A percentile compares a stretch with the other conserved stretches of the same genome.
These are phyloP conservation scores for Trichoderma sp. DNA, from an alignment of 2,329 filamentous ascomycete species.

Conservation along the genomic window DNA sequence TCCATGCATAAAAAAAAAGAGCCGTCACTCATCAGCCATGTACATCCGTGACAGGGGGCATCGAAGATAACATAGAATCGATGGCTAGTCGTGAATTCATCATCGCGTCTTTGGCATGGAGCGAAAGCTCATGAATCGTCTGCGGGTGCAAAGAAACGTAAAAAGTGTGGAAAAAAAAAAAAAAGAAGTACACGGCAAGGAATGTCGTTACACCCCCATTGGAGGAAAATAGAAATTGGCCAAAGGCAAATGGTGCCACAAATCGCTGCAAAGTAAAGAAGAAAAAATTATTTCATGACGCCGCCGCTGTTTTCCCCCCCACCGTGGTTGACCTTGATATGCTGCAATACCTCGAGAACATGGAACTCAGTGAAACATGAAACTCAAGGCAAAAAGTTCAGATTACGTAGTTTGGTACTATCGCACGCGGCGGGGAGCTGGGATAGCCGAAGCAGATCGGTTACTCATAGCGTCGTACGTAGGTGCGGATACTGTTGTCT, in stretches of 20 bases:
- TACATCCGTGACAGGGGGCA: slow-evolving; percentile 41
- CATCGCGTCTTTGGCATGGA: slow-evolving; percentile 37
- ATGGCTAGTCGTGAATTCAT: slow-evolving; percentile 42
- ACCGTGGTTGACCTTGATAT: slow-evolving; percentile 20
- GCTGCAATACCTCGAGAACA: slow-evolving; percentile 24
- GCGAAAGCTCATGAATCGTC: slow-evolving; percentile 34
- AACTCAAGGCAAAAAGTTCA: slow-evolving; percentile 23
- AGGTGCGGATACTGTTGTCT: slow-evolving; percentile 55
- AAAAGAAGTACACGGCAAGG: slow-evolving; percentile 26
- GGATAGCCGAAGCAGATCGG: slow-evolving; percentile 50
- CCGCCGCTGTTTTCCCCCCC: slow-evolving; percentile 19
- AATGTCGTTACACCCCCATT: slow-evolving; percentile 26
- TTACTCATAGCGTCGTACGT: slow-evolving; percentile 51
- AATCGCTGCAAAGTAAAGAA: slow-evolving; percentile 25
- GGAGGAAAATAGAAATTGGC: not conserved
- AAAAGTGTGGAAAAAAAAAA: slow-evolving; percentile 31
- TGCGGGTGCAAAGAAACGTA: slow-evolving; percentile 37
- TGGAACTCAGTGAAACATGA: slow-evolving; percentile 23
- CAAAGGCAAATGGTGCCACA: slow-evolving; percentile 23
- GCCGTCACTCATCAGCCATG: slow-evolving; percentile 50
- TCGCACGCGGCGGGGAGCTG: slow-evolving; percentile 42
- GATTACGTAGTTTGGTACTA: slow-evolving; percentile 31
- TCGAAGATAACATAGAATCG: slow-evolving; percentile 40
- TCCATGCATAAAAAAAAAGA: slow-evolving; percentile 39
- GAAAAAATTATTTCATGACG: slow-evolving; percentile 25